Base-by-base conservation (phyloP, 495 filamentous ascomycete genomes). In the Podospora tetraspora region DNA sequence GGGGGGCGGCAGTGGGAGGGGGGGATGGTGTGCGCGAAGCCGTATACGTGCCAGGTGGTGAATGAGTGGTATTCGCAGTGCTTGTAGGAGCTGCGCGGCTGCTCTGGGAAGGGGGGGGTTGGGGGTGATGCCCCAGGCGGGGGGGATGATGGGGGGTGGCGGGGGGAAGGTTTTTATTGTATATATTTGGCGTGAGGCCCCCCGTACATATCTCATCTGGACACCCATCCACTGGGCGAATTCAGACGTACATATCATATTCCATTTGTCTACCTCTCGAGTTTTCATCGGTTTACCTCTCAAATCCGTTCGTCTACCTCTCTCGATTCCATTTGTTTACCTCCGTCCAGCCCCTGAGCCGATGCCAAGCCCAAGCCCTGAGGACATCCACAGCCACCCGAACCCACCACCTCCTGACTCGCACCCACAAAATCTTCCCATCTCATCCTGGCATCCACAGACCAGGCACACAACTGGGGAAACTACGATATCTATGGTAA, bases 1-100 rank as follows among this genome's bases (percentile, higher is more conserved):
- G 84, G 80, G 8, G 84, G 84, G 9, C 37, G 71, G 10, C 64
- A 72, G 25, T 77, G 72, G 71, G 68, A 27, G 0, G 77, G 77
- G 8, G 69, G 65, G 37, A 69, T 71, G 30, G 1, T 61, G 1
- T 79, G 75, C 65, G 66, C 24, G n/a, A 66, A 64, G 25, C 68
- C 68, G 27, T 66, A 64, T 19, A 75, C n/a, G 32, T 77, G 75
- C 68, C 10, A 16, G 59, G 19, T 2, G 1, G 64, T 69, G 69
- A 75, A 77, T 68, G 68, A 70, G 7, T 77, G 62, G 24, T 77
- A 77, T 61, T 72, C 64, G 56, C 75, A 77, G 74, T 77, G 75
- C 24, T 37, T 77, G 59, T 75, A 37, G 11, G 2, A 11, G 11
- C 27, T 27, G 27, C 27, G 27, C 1, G 25, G 25, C 3, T 27